A percentile compares a stretch with the other conserved stretches of the same genome.
These are phyloP conservation scores for Diplodia sapinea DNA, from an alignment of 2,329 filamentous ascomycete species.

Conservation along the genomic window DNA sequence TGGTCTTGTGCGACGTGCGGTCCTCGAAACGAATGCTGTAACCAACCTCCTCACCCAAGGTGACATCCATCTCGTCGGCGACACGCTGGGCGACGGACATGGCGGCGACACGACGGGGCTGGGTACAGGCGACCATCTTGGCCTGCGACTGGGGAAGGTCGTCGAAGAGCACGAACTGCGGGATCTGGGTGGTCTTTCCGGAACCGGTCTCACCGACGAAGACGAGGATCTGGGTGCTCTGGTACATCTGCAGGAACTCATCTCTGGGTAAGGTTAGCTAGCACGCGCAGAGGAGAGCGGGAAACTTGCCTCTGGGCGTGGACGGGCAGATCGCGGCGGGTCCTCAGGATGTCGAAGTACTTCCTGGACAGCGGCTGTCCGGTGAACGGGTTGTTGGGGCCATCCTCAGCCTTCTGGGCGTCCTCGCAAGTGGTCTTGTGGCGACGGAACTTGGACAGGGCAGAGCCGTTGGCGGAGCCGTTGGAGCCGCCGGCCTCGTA, in stretches of 20 bases:
- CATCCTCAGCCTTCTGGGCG: constrained; percentile 77
- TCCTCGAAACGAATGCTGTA: constrained; percentile 99
- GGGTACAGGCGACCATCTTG: constrained; percentile 96
- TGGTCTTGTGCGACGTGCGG: constrained; percentile 82
- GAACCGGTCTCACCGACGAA: constrained; percentile 99
- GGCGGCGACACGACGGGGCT: constrained; percentile 94
- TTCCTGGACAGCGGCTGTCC: constrained; percentile 74
- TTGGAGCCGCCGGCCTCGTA: constrained; percentile 60
- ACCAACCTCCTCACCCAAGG: constrained; percentile 88
- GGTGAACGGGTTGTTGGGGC: constrained; percentile 85
- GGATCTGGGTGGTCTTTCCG: constrained; percentile 98
- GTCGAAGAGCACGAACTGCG: constrained; percentile 97
- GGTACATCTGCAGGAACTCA: constrained; percentile 93
- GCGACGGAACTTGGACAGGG: constrained; percentile 65
- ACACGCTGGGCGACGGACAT: constrained; percentile 99
- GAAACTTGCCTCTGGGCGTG: constrained; percentile 79
- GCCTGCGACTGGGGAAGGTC: constrained; percentile 84
- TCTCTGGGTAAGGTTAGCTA: constrained; percentile 59
- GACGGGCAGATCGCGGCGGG: constrained; percentile 84
- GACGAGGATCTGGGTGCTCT: constrained; percentile 92
- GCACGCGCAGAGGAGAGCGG: background rate
- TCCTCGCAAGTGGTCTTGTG: constrained; percentile 80
- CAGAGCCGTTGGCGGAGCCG: constrained; percentile 39
- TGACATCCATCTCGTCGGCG: constrained; percentile 90
- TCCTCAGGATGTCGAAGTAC: constrained; percentile 90